These are phyloP conservation scores for Diutina pseudorugosa DNA, from an alignment of 1,139 yeast species.

Conservation along the genomic window DNA sequence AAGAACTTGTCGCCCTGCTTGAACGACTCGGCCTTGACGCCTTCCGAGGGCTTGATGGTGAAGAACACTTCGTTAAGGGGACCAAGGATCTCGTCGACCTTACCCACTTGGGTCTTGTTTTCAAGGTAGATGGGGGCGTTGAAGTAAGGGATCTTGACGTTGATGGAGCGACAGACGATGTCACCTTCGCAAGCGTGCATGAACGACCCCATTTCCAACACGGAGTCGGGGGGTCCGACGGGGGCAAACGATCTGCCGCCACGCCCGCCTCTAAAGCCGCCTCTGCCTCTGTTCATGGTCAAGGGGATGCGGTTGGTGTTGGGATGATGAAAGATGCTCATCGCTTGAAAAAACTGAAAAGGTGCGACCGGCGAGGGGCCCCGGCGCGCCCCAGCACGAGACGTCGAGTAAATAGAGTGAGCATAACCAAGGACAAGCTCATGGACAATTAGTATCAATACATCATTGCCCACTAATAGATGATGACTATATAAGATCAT, in stretches of 20 bases:
- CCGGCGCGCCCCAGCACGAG: no score
- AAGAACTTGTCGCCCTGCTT: conserved; percentile 92
- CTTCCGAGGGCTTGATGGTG: conserved; percentile 92
- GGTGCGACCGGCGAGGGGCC: not conserved
- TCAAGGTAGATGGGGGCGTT: conserved; percentile 97
- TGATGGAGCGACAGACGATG: conserved; percentile 89
- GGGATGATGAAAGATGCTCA: conserved; percentile 1
- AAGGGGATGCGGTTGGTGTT: not conserved
- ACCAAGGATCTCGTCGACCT: conserved; percentile 96
- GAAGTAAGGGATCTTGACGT: conserved; percentile 92
- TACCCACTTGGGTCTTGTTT: conserved; percentile 90
- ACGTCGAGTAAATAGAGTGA: no score
- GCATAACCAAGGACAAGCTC: no score
- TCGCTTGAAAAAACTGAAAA: not conserved
- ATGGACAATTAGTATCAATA: no score
- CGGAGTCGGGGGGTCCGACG: conserved; percentile 83
- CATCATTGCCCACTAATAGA: no score
- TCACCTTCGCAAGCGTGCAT: conserved; percentile 94
- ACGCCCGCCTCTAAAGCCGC: conserved; percentile 52
- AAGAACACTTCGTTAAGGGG: conserved; percentile 94
- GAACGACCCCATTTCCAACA: conserved; percentile 89
- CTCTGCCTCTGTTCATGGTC: conserved; percentile 51
- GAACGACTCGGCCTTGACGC: conserved; percentile 88
- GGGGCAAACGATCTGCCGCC: conserved; percentile 11
- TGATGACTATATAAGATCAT: no score